These are phyloP conservation scores for Kappamyces sp. DNA, from an alignment of 192 early-diverging fungal species.

Conservation along the genomic window DNA sequence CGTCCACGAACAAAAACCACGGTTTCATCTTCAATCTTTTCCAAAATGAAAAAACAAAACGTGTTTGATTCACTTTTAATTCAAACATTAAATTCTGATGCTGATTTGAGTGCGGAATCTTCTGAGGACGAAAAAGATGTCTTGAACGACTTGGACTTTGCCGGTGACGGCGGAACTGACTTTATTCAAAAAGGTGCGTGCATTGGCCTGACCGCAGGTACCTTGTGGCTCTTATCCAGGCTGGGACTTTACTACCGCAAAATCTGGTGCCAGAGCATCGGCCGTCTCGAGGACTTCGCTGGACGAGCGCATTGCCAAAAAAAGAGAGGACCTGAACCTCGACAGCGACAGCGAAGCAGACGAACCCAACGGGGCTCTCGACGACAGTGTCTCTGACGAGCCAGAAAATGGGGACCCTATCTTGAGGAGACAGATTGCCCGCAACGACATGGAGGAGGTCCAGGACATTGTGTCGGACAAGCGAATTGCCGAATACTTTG, in stretches of 20 bases:
- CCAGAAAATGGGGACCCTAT: not conserved
- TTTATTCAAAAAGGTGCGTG: too few species aligned
- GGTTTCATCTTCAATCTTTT: too few species aligned
- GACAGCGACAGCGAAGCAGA: not conserved
- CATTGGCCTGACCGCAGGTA: too few species aligned
- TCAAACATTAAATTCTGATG: too few species aligned
- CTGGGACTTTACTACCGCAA: conserved; percentile 9
- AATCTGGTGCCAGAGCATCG: conserved; percentile 3
- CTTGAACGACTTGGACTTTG: too few species aligned
- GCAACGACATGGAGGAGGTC: not conserved
- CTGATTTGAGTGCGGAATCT: too few species aligned
- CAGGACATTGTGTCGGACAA: conserved; percentile 10
- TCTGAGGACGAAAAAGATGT: too few species aligned
- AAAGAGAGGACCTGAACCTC: conserved; percentile 7
- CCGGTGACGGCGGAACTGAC: too few species aligned
- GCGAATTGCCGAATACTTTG: conserved; percentile 5
- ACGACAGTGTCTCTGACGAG: not conserved
- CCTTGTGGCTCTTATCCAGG: too few species aligned
- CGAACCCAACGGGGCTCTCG: not conserved
- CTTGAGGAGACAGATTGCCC: not conserved
- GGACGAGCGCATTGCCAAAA: conserved; percentile 5
- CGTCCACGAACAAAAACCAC: too few species aligned
- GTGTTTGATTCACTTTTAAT: too few species aligned
- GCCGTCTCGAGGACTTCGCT: not conserved
- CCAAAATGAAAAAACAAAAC: too few species aligned